These are phyloP conservation scores for Aspergillus sp. DNA, from an alignment of 2,329 filamentous ascomycete species.

Conservation along the genomic window DNA sequence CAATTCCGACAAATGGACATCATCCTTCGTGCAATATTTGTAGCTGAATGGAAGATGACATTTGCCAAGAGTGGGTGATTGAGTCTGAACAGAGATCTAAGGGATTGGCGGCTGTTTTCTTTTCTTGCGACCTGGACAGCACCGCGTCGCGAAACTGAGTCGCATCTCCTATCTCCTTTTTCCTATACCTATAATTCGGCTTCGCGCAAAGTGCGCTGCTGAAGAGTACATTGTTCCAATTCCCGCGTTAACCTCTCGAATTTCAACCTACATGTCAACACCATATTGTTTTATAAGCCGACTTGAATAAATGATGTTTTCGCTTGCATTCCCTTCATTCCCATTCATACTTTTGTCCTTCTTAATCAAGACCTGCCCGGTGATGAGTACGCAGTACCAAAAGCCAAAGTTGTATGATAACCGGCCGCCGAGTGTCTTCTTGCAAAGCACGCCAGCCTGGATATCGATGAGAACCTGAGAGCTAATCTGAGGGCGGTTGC, in stretches of 20 bases:
- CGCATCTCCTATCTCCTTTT: background rate
- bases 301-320: constrained; percentile 18
- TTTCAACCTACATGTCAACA: background rate
- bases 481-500: constrained; percentile 44
- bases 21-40: constrained; percentile 31
- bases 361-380: constrained; percentile 24
- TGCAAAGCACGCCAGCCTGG: constrained; percentile 28
- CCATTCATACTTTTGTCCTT: background rate
- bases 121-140: background rate
- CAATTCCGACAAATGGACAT: constrained; percentile 29
- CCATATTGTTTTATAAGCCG: constrained; percentile 44
- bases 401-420: constrained; percentile 50
- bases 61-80: constrained; percentile 37
- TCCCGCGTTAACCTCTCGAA: background rate
- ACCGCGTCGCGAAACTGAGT: background rate
- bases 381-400: constrained; percentile 40
- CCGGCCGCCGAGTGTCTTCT: constrained; percentile 28
- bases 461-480: constrained; percentile 47
- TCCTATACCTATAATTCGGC: background rate
- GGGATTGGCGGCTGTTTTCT: constrained; percentile 26
- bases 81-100: constrained; percentile 51
- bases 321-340: background rate
- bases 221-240: background rate
- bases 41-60: constrained; percentile 39
- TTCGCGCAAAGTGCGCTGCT: background rate